Evolutionary conservation across 768 basidiomycete species (phyloP).

Genomic region (Peribolospora baueri): DNA sequence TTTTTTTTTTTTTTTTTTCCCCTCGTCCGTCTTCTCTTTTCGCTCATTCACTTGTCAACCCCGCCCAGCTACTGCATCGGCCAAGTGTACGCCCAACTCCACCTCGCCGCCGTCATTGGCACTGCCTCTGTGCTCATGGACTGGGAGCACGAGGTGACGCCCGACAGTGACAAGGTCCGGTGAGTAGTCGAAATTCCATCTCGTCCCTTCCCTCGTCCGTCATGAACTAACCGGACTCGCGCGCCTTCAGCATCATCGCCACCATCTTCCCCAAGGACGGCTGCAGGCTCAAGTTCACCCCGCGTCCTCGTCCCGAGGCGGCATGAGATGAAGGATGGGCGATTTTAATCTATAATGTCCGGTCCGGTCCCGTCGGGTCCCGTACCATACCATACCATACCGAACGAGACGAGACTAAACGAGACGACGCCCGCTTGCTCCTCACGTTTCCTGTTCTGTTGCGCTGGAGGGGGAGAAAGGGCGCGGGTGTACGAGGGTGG

Average conservation of each 20-base stretch:
- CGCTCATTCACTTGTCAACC: background rate
- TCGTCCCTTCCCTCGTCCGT: background rate
- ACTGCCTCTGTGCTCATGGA: slow-evolving; percentile 56
- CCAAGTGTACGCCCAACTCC: slow-evolving; percentile 73
- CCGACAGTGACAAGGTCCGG: slow-evolving; percentile 54
- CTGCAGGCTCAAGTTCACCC: slow-evolving; percentile 1
- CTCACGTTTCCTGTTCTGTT: no score
- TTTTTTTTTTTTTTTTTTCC: background rate
- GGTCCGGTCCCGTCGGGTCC: no score
- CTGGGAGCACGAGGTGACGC: slow-evolving; percentile 69
- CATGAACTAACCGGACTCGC: background rate
- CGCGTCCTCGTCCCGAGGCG: background rate
- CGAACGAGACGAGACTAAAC: no score
- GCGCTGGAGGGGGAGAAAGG: no score
- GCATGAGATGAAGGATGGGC: no score
- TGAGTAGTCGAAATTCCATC: slow-evolving; percentile 23
- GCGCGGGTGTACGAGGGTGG: no score
- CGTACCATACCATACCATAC: no score
- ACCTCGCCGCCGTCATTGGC: slow-evolving; percentile 62
- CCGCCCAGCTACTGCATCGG: slow-evolving; percentile 43
- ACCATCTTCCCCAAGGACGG: slow-evolving; percentile 71
- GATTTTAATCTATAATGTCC: no score
- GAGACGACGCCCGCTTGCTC: no score
- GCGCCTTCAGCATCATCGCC: slow-evolving; percentile 49
- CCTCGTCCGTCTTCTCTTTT: no score